These are phyloP conservation scores for Mallotus nudiflorus DNA, from an alignment of 345 rosid genomes.

Conservation along the genomic window DNA sequence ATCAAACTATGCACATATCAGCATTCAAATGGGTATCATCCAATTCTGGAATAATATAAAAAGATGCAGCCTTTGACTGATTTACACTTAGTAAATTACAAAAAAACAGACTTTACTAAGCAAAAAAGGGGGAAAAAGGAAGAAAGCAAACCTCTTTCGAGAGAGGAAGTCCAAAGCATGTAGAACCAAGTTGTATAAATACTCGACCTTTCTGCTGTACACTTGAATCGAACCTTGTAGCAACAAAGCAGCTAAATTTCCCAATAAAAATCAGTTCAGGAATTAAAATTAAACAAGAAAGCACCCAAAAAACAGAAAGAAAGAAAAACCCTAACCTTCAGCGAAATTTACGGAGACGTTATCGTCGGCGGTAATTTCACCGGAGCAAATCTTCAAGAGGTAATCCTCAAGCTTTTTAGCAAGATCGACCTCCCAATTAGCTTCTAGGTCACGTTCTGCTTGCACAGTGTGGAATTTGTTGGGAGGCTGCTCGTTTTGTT, in stretches of 20 bases:
- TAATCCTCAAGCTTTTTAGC: slow-evolving; percentile 85
- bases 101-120: neutral
- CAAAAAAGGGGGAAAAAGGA: neutral
- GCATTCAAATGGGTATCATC: too few relatives aligned
- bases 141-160: slow-evolving; percentile 53
- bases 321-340: slow-evolving; percentile 70
- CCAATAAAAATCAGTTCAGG: slow-evolving; percentile 7
- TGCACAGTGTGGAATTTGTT: slow-evolving; percentile 59
- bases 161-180: slow-evolving; percentile 95
- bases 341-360: slow-evolving; percentile 69
- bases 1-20: too few relatives aligned
- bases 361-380: slow-evolving; percentile 60
- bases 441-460: slow-evolving; percentile 82
- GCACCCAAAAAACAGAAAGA: neutral
- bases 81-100: neutral
- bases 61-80: too few relatives aligned
- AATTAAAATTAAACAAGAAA: slow-evolving; percentile 1
- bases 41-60: too few relatives aligned
- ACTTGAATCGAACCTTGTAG: slow-evolving; percentile 98
- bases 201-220: slow-evolving; percentile 95
- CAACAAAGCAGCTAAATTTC: slow-evolving; percentile 86
- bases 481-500: slow-evolving; percentile 5
- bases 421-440: slow-evolving; percentile 94
- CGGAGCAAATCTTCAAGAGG: slow-evolving; percentile 79
- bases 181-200: slow-evolving; percentile 83